Conservation (phyloP, 805 yeast genomes). For the Sugiyamaella qingdaonensis region DNA sequence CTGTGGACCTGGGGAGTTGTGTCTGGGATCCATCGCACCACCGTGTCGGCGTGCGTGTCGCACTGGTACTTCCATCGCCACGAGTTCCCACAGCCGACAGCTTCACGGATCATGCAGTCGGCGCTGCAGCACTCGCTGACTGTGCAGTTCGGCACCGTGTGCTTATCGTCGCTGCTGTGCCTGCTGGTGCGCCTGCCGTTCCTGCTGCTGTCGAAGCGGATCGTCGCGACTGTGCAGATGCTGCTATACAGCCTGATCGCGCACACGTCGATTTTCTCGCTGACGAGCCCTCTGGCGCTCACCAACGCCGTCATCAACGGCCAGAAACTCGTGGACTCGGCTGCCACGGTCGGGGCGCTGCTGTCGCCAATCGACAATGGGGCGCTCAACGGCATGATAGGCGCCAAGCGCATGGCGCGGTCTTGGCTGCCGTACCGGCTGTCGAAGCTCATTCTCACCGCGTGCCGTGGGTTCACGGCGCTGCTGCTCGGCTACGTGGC, state of each 20-base stretch:
- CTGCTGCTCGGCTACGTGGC: slow-evolving; percentile 35
- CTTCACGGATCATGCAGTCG: slow-evolving; percentile 21
- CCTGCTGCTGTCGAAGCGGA: slow-evolving; percentile 33
- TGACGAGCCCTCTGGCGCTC: slow-evolving; percentile 36
- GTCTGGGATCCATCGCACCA: slow-evolving; percentile 35
- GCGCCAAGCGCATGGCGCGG: slow-evolving; percentile 6
- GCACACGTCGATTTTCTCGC: slow-evolving; percentile 27
- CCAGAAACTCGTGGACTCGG: slow-evolving; percentile 32
- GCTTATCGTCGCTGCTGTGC: slow-evolving; percentile 31
- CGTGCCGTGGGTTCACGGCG: slow-evolving; percentile 37
- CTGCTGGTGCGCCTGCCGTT: slow-evolving; percentile 35
- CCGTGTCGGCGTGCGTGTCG: slow-evolving; percentile 34
- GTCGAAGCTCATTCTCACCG: slow-evolving; percentile 34
- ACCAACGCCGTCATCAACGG: slow-evolving; percentile 35
- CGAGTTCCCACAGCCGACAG: slow-evolving; percentile 21
- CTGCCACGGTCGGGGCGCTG: slow-evolving; percentile 25
- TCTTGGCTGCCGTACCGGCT: slow-evolving; percentile 35
- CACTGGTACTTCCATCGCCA: slow-evolving; percentile 38
- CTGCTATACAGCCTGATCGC: slow-evolving; percentile 23
- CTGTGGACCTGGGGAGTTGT: slow-evolving; percentile 42
- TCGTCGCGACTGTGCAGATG: slow-evolving; percentile 24
- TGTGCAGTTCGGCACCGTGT: slow-evolving; percentile 36
- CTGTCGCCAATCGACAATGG: slow-evolving; percentile 6
- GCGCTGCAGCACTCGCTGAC: slow-evolving; percentile 28
- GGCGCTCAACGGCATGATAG: neutral